A percentile compares a stretch with the other conserved stretches of the same genome.
These are phyloP conservation scores for Phialocephala sp. DNA, from an alignment of 2,329 filamentous ascomycete species.

Conservation along the genomic window DNA sequence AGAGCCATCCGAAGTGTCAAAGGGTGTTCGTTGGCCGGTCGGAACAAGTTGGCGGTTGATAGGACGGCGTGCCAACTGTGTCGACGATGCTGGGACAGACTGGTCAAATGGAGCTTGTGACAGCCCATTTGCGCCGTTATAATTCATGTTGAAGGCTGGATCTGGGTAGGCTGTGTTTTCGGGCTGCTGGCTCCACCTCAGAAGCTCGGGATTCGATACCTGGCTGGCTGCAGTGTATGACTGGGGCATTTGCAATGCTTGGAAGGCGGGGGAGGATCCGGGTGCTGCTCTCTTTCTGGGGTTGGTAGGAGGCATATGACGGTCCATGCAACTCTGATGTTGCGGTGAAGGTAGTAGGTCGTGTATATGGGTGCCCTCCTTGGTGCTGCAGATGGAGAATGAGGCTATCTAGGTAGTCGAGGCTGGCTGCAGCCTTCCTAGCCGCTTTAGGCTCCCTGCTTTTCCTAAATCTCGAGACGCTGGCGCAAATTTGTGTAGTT, in stretches of 20 bases:
- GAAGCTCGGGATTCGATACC: constrained; percentile 56
- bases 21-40: constrained; percentile 36
- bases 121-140: constrained; percentile 30
- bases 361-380: constrained; percentile 10
- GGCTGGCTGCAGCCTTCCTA: constrained; percentile 42
- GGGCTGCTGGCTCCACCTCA: constrained; percentile 55
- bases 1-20: constrained; percentile 41
- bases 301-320: constrained; percentile 50
- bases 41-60: constrained; percentile 40
- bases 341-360: constrained; percentile 19
- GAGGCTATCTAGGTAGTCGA: constrained; percentile 30
- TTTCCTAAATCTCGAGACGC: constrained; percentile 27
- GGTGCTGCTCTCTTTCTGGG: constrained; percentile 76
- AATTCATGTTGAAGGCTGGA: constrained; percentile 41
- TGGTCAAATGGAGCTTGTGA: constrained; percentile 38
- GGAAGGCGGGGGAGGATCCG: constrained; percentile 68
- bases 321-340: constrained; percentile 29
- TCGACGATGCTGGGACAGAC: constrained; percentile 34
- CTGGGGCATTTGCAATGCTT: constrained; percentile 57
- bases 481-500: constrained; percentile 16
- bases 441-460: constrained; percentile 29
- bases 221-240: constrained; percentile 51
- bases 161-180: constrained; percentile 46
- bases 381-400: constrained; percentile 18
- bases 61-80: constrained; percentile 43